These are phyloP conservation scores for Russula griseocarnosa DNA, from an alignment of 768 basidiomycete species.

Conservation along the genomic window DNA sequence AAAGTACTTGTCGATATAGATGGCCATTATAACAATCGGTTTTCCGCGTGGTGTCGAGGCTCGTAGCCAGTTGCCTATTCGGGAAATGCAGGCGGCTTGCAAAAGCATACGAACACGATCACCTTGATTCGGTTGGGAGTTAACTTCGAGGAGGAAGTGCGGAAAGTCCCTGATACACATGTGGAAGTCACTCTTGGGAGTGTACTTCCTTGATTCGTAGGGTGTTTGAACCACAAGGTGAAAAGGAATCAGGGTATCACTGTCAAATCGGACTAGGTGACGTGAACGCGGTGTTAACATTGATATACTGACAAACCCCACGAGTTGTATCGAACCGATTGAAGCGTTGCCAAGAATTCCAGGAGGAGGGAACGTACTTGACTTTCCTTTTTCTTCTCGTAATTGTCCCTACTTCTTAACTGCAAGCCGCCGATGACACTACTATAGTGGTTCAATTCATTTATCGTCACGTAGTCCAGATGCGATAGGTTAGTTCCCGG, in stretches of 20 bases:
- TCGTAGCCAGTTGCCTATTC: conserved; percentile 7
- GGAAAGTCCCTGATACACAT: neutral
- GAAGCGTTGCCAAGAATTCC: neutral
- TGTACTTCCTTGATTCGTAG: neutral
- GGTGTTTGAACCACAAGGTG: neutral
- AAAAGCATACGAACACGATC: neutral
- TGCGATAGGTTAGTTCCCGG: neutral
- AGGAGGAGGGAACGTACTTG: neutral
- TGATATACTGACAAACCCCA: neutral
- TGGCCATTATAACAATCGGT: neutral
- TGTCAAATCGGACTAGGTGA: conserved; percentile 1
- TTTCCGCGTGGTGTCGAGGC: neutral
- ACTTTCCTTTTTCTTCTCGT: neutral
- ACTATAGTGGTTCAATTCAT: neutral
- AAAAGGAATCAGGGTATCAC: neutral
- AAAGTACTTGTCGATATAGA: neutral
- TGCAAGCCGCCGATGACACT: too few relatives aligned
- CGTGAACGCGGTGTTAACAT: neutral
- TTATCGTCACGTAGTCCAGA: neutral
- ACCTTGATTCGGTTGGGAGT: neutral
- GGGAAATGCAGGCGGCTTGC: neutral
- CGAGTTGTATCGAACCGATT: neutral
- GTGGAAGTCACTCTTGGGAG: neutral
- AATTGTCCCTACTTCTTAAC: neutral
- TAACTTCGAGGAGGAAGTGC: neutral